Base-by-base conservation (phyloP, 805 yeast species). In the Ogataea henricii region DNA sequence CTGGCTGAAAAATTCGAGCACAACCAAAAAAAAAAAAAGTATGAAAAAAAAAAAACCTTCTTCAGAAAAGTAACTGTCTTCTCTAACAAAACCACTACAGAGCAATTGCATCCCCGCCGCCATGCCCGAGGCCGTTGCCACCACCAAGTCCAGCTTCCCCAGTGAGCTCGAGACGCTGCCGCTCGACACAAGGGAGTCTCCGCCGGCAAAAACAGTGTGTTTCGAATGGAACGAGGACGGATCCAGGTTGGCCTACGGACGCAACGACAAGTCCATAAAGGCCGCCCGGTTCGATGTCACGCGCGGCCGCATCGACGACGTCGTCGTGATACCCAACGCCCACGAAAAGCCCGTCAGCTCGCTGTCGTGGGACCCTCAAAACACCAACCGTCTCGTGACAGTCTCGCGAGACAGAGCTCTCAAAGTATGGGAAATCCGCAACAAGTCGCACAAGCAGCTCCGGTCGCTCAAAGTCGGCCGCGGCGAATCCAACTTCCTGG, bases 331-430 rank as follows among this genome's bases (percentile, higher is more conserved):
- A 8, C 71, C 70, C 22, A 60, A 65, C 17, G 69, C 76, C 6
- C 82, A 77, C 54, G 54, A 58, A 1, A 63, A 62, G 45, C 68
- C 76, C 2, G 76, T 74, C 17, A 71, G 71, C 43, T 44, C 68
- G n/a, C 54, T 78, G 7, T 44, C 70, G 6, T 78, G 80, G 79
- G 68, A 75, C 49, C 79, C 81, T 0, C 55, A 51, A 32, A 62
- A 68, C 32, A 76, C 73, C 39, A 58, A 60, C 38, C 56, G 68
- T 14, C 72, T 78, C 55, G 77, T 73, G 5, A 66, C 79, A 3
- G 78, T 71, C 14, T 78, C 78, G 3, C 55, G 74, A 41, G 81
- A 76, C 54, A 61, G 63, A 22, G 54, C 51, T 40, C 56, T 77
- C 27, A 75, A 73, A 50, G 54, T 76, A 14, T 73, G 81, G 80